phyloP scores from a whole-genome alignment of 306 rosid species.

The Castanospermum australe region DNA sequence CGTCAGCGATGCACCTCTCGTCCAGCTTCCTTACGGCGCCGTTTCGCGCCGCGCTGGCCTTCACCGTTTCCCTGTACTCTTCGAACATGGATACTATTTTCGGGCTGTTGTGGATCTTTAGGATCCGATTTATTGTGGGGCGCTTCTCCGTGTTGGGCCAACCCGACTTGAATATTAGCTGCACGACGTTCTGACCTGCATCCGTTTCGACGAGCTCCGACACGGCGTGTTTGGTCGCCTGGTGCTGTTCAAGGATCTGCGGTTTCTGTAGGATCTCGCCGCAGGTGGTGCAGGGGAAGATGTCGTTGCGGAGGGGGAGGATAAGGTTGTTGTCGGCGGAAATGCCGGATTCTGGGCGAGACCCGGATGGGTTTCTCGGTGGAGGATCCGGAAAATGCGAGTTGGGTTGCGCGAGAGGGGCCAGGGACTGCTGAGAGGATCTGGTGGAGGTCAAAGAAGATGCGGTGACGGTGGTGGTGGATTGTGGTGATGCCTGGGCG shows the following conservation, averaged over 20 bases:
- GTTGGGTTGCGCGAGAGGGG: constrained; percentile 40
- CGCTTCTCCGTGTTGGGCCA: constrained; percentile 51
- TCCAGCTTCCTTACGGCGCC: constrained; percentile 46
- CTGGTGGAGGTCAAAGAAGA: constrained; percentile 25
- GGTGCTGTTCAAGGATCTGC: constrained; percentile 70
- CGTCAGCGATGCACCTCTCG: constrained; percentile 91
- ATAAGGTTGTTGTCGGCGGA: constrained; percentile 46
- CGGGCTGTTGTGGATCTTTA: constrained; percentile 85
- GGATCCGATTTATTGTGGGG: constrained; percentile 56
- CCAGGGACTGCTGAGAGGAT: constrained; percentile 38
- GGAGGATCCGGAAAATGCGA: constrained; percentile 14
- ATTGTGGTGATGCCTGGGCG: constrained; percentile 41
- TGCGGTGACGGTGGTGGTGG: constrained; percentile 28
- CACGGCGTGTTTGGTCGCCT: constrained; percentile 64
- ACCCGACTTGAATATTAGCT: constrained; percentile 83
- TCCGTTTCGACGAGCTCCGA: constrained; percentile 79
- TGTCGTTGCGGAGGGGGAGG: constrained; percentile 89
- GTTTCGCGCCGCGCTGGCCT: constrained; percentile 59
- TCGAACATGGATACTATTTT: constrained; percentile 83
- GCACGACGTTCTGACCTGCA: constrained; percentile 86
- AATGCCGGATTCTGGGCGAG: constrained; percentile 62
- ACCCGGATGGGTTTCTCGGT: background rate
- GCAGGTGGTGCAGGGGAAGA: constrained; percentile 90
- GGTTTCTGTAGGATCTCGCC: constrained; percentile 90
- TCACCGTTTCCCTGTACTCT: constrained; percentile 79